Percentiles rank a stretch among this genome's conserved stretches.
These are phyloP conservation scores for Xylaria digitata DNA, from an alignment of 2,329 filamentous ascomycete genomes.

Conservation along the genomic window DNA sequence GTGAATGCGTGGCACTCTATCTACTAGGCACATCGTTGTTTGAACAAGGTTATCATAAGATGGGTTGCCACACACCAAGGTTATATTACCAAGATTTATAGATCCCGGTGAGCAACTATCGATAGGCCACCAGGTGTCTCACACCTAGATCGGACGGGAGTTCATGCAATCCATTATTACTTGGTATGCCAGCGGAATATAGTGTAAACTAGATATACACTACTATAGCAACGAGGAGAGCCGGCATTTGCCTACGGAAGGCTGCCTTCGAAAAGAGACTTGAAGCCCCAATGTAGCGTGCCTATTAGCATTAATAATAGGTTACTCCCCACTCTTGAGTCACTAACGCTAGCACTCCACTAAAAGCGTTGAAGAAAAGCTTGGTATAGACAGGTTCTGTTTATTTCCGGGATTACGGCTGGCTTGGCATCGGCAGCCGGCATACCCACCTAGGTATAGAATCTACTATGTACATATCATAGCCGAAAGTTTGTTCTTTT, in stretches of 20 bases:
- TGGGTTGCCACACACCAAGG: background rate
- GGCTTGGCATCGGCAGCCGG: slow-evolving; percentile 4
- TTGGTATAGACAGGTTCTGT: background rate
- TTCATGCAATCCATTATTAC: background rate
- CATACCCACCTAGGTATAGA: slow-evolving; percentile 1
- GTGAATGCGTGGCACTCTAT: background rate
- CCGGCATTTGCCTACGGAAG: background rate
- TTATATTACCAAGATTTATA: background rate
- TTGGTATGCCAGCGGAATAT: background rate
- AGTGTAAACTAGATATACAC: background rate
- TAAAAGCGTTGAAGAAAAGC: background rate
- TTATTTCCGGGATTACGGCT: slow-evolving; percentile 8
- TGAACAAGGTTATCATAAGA: slow-evolving; percentile 4
- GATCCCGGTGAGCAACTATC: background rate
- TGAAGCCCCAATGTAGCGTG: too few species aligned
- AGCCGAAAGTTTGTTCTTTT: too few species aligned
- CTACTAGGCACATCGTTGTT: slow-evolving; percentile 1
- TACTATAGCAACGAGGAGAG: background rate
- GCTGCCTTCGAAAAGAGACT: too few species aligned
- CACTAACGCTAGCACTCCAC: too few species aligned
- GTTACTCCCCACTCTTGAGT: too few species aligned
- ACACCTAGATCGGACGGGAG: background rate
- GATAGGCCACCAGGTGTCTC: background rate
- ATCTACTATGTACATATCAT: too few species aligned
- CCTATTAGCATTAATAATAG: too few species aligned